A percentile compares a stretch with the other conserved stretches of the same genome.
Conservation (phyloP, 1,284 basidiomycete genomes). For the Malassezia sp. region DNA sequence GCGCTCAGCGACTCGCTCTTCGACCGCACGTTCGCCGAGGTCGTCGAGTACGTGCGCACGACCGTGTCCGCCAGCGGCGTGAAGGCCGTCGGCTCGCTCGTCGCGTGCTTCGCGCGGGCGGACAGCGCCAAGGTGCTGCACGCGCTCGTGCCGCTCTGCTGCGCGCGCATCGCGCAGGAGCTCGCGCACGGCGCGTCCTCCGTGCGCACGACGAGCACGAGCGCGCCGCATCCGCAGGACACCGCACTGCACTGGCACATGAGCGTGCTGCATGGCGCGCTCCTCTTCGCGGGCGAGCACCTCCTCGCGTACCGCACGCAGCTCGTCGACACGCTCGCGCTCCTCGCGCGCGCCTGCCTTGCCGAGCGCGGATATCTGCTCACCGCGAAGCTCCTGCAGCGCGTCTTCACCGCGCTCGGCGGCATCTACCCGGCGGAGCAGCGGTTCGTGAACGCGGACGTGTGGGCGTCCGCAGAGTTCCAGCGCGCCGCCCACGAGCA, state of each 20-base stretch:
- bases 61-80: constrained; percentile 67
- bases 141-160: constrained; percentile 69
- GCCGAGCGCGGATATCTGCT: constrained; percentile 81
- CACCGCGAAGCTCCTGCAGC: constrained; percentile 66
- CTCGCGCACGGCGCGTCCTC: constrained; percentile 85
- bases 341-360: constrained; percentile 68
- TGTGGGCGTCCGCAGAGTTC: constrained; percentile 71
- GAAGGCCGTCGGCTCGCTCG: constrained; percentile 74
- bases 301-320: constrained; percentile 61
- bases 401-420: constrained; percentile 65
- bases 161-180: constrained; percentile 70
- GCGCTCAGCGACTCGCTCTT: constrained; percentile 80
- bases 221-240: constrained; percentile 71
- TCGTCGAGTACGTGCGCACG: constrained; percentile 68
- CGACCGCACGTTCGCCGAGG: constrained; percentile 70
- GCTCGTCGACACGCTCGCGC: constrained; percentile 59
- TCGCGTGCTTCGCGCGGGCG: constrained; percentile 72
- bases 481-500: constrained; percentile 60
- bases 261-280: constrained; percentile 37
- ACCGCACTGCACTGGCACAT: constrained; percentile 83
- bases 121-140: constrained; percentile 65
- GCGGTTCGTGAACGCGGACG: constrained; percentile 70
- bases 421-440: constrained; percentile 70
- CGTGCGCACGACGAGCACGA: constrained; percentile 73
- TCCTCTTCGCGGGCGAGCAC: constrained; percentile 24